A percentile compares a stretch with the other conserved stretches of the same genome.
Conservation (phyloP, 768 basidiomycete genomes). For the Pleurotus sapidus region DNA sequence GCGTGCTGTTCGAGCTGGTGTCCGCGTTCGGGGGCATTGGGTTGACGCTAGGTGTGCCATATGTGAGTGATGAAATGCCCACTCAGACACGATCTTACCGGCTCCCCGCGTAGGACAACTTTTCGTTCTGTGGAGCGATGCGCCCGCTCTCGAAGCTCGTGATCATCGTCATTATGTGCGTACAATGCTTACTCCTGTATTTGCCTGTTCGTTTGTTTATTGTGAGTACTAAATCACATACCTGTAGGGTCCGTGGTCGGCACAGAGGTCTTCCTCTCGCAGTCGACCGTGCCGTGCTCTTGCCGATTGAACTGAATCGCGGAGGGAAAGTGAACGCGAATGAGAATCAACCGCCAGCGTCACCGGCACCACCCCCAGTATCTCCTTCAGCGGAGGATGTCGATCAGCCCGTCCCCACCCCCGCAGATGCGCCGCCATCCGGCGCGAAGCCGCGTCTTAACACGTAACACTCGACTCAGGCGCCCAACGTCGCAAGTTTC, state of each 20-base stretch:
- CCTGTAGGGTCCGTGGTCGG: constrained; percentile 57
- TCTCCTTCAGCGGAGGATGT: no score
- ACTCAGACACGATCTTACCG: no score
- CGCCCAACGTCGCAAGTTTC: no score
- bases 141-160: constrained; percentile 69
- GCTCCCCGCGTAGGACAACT: constrained; percentile 42
- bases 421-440: background rate
- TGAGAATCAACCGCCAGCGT: background rate
- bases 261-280: constrained; percentile 72
- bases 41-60: constrained; percentile 58
- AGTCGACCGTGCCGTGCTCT: constrained; percentile 54
- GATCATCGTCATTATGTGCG: constrained; percentile 66
- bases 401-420: background rate
- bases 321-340: background rate
- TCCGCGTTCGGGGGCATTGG: constrained; percentile 72
- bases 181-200: background rate
- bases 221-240: background rate
- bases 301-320: constrained; percentile 31
- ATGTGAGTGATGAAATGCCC: constrained; percentile 23
- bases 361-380: background rate
- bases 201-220: background rate
- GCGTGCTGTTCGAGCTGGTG: constrained; percentile 60
- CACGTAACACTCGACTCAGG: no score
- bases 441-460: background rate
- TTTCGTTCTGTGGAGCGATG: constrained; percentile 61